Evolutionary conservation across 352 stramenopile species (phyloP).

Genomic region (Plasmopara muralis): DNA sequence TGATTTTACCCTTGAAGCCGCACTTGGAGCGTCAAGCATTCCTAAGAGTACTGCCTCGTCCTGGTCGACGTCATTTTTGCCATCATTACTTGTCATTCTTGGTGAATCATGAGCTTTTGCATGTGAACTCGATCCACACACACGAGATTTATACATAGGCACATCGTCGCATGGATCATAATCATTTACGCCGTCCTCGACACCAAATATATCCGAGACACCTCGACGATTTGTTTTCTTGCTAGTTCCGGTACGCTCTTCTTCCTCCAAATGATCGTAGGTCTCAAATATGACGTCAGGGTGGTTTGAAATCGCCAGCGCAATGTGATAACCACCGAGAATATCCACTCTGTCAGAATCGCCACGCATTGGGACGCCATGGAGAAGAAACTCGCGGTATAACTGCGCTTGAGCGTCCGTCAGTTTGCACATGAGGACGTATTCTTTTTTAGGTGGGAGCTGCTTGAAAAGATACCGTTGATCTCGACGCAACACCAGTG

Average conservation of each 20-base stretch:
- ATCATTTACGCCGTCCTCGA: conserved; percentile 55
- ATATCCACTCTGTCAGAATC: conserved; percentile 55
- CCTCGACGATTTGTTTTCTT: conserved; percentile 24
- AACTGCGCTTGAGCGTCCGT: conserved; percentile 62
- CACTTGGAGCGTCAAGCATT: conserved; percentile 21
- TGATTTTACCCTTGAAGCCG: background rate
- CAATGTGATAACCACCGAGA: conserved; percentile 81
- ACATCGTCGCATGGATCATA: conserved; percentile 31
- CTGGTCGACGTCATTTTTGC: conserved; percentile 30
- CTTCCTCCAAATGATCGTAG: conserved; percentile 55
- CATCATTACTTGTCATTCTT: conserved; percentile 13
- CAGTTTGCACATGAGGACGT: conserved; percentile 79
- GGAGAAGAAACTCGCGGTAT: conserved; percentile 66
- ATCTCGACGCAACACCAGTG: conserved; percentile 79
- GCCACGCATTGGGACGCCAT: conserved; percentile 56
- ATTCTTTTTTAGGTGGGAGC: conserved; percentile 86
- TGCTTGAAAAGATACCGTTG: conserved; percentile 80
- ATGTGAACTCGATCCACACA: background rate
- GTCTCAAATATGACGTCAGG: conserved; percentile 75
- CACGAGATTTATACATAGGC: conserved; percentile 2
- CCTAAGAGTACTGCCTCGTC: conserved; percentile 23
- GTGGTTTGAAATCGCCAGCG: conserved; percentile 84
- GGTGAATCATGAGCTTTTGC: conserved; percentile 2
- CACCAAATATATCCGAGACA: conserved; percentile 26
- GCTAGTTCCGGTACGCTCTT: conserved; percentile 30